Base-by-base conservation (phyloP, 257 asterid species). In the Datura wrightii region DNA sequence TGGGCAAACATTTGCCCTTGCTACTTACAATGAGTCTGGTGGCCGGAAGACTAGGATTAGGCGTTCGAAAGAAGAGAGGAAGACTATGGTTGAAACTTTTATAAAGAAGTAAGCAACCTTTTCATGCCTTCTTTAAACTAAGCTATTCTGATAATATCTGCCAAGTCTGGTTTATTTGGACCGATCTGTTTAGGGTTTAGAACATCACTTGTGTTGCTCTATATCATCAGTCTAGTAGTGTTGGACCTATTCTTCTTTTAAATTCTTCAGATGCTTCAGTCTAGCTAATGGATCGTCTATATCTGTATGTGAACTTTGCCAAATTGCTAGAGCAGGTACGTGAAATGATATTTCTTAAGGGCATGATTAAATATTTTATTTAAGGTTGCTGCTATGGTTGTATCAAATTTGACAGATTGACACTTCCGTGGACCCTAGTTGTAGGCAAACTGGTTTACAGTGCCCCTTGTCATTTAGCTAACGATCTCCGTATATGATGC, bases 51-150 rank as follows among this genome's bases (percentile, higher is more conserved):
- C 97, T 31, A 91, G 99, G 87, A 91, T 91, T 85, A 92, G 98
- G 74, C 95, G 97, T 55, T 95, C 99, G 18, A 97, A 97, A 85
- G 96, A 94, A 89, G 98, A 97, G 91, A 88, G 99, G 84, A 97
- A 93, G 88, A 60, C 91, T 1, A 90, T 97, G 98, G 95, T 90
- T 83, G 98, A 97, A 83, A 87, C 93, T 82, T 97, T 95, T 89
- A 90, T 97, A 84, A 92, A 92, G 54, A 94, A 89, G 99, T 97
- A 92, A 86, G 46, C 24, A 10, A 42, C 10, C 7, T 10, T 54
- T 54, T 71, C 66, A 31, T 46, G 54, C 15, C 85, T 66, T 66
- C 10, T 24, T 50, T 65, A 18, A 53, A 82, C 66, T 31, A 4
- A 14, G 50, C 65, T 8, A 15, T 24, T 50, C 18, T 9, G 66